These are phyloP conservation scores for Podospora didyma DNA, from an alignment of 495 filamentous ascomycete genomes.

Conservation along the genomic window DNA sequence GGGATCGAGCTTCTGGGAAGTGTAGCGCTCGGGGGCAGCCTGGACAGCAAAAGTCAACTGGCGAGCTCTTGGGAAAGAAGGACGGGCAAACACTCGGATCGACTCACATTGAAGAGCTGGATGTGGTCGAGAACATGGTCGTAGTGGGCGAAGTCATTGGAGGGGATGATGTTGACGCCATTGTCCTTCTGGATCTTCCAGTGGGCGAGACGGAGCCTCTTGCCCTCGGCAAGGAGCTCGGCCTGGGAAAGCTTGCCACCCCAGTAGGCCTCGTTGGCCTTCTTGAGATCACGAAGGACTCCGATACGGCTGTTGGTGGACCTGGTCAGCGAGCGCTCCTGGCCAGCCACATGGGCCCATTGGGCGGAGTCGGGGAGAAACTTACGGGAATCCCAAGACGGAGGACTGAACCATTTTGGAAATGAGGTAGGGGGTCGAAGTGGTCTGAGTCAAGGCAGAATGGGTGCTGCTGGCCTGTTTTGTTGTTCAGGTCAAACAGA, in stretches of 20 bases:
- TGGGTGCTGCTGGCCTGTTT: constrained; percentile 12
- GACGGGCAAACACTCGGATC: not conserved
- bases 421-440: constrained; percentile 3
- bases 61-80: not conserved
- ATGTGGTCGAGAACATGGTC: constrained; percentile 98
- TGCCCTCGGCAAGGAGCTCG: constrained; percentile 86
- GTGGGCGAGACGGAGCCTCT: constrained; percentile 91
- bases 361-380: not conserved
- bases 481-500: constrained; percentile 1
- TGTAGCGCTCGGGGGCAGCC: constrained; percentile 88
- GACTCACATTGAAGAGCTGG: constrained; percentile 90
- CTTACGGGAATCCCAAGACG: constrained; percentile 35
- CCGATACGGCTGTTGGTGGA: constrained; percentile 69
- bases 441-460: constrained; percentile 6
- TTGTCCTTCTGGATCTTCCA: constrained; percentile 99
- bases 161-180: constrained; percentile 93
- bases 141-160: constrained; percentile 99
- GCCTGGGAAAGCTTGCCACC: constrained; percentile 84
- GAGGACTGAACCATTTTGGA: constrained; percentile 74
- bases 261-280: constrained; percentile 98
- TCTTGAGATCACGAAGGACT: constrained; percentile 97
- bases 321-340: constrained; percentile 5
- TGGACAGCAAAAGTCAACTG: constrained; percentile 30
- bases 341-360: not conserved
- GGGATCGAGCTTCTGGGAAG: constrained; percentile 73